A percentile compares a stretch with the other conserved stretches of the same genome.
phyloP scores from a whole-genome alignment of 176 grass and related monocot species.

The Leersia perrieri region DNA sequence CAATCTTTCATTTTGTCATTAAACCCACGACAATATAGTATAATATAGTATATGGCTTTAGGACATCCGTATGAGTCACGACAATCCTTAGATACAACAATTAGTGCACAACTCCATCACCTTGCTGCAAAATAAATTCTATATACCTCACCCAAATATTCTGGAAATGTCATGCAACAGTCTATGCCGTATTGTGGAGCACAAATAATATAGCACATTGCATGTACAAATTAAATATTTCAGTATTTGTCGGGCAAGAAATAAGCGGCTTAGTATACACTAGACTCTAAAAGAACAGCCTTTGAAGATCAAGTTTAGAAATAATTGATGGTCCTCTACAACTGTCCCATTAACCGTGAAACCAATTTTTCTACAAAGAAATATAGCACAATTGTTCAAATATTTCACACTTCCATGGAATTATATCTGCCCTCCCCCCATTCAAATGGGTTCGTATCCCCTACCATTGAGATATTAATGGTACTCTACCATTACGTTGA shows the following conservation, averaged over 20 bases:
- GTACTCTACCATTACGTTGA: too few species aligned
- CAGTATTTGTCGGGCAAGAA: not conserved
- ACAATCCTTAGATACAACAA: not conserved
- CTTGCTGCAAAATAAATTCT: not conserved
- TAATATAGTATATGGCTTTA: not conserved
- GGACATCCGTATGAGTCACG: not conserved
- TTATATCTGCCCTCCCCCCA: not conserved
- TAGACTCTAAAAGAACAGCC: not conserved
- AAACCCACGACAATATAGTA: not conserved
- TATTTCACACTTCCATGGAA: not conserved
- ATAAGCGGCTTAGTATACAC: not conserved
- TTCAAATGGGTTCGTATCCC: too few species aligned
- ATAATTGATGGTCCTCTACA: not conserved
- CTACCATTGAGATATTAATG: too few species aligned
- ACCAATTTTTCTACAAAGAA: not conserved
- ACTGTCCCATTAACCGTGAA: not conserved
- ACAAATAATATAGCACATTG: not conserved
- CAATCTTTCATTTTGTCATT: not conserved
- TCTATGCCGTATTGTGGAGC: not conserved
- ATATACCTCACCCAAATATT: not conserved
- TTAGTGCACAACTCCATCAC: slow-evolving; percentile 3
- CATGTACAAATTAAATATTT: not conserved
- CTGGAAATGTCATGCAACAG: not conserved
- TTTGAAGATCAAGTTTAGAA: not conserved
- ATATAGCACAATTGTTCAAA: slow-evolving; percentile 1